Evolutionary conservation across 306 rosid genomes (phyloP), one percentile per base, ranked within the genome.

Genomic region (Astragalus glycyphyllos): DNA sequence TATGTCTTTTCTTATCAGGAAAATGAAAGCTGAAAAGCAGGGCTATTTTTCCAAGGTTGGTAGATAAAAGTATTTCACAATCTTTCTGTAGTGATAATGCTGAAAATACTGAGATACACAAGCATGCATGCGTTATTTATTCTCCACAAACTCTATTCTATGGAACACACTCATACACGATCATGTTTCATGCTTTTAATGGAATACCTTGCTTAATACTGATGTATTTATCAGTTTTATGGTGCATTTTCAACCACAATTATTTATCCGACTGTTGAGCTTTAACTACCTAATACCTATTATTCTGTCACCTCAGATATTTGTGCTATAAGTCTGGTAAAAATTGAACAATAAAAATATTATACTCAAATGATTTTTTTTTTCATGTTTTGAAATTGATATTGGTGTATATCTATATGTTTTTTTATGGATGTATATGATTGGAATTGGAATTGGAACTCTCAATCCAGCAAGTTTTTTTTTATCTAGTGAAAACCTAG

Each of bases 1-100:
- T n/a, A 2, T 68, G 29, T 77, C 10, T 69, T 65, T 51, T 59
- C 38, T 78, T 77, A 41, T 45, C 87, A 87, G 96, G 96, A 89
- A 87, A 80, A 14, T 87, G 90, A 83, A 73, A 66, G 90, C 96
- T 4, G 77, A 81, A 83, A 87, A 76, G 81, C 96, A 87, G 68
- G 92, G 92, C 35, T 89, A 77, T 70, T 85, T 89, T 81, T 68
- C 90, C 16, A 82, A 77, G 90, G 96, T 87, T 83, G 66, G 83
- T 73, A 53, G 58, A 76, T 46, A 58, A 10, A 20, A 59, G 31
- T 29, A 59, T 53, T 68, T 46, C 71, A 41, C 38, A 42, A 34
- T 69, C 10, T 40, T 6, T 65, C 26, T 45, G 16, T 44, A 45
- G 51, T 40, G 45, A 47, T 40, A 35, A 56, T 60, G 57, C 67